Evolutionary conservation across 1,139 yeast species (phyloP).

Genomic region (Diutina rugosa): DNA sequence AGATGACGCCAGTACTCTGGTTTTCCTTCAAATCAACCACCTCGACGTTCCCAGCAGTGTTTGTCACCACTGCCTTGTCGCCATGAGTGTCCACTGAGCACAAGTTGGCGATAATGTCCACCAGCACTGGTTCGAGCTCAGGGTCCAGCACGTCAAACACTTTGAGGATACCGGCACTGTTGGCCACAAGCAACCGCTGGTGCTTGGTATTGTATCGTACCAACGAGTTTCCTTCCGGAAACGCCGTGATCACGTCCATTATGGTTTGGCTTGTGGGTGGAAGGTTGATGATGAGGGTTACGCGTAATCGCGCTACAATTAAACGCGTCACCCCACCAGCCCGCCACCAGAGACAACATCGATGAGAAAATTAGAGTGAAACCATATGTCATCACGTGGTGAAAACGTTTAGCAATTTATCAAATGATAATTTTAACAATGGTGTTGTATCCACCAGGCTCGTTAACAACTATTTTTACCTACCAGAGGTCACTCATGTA

Average conservation of each 20-base stretch:
- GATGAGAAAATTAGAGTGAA: no score
- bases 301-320: neutral
- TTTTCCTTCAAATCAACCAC: slow-evolving; percentile 11
- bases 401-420: no score
- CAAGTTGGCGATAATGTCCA: slow-evolving; percentile 35
- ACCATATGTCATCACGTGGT: no score
- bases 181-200: slow-evolving; percentile 33
- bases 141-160: slow-evolving; percentile 31
- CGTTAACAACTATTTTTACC: no score
- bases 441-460: no score
- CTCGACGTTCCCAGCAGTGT: neutral
- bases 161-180: slow-evolving; percentile 37
- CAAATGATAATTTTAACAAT: no score
- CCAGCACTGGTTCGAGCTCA: slow-evolving; percentile 40
- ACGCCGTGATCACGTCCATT: slow-evolving; percentile 17
- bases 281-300: neutral
- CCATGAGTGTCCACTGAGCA: slow-evolving; percentile 14
- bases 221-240: slow-evolving; percentile 34
- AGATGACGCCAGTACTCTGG: slow-evolving; percentile 16
- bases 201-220: slow-evolving; percentile 21
- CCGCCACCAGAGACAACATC: no score
- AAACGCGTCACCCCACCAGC: neutral
- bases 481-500: no score
- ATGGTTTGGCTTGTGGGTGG: neutral
- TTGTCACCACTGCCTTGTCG: neutral